Conservation (phyloP, 495 filamentous ascomycete species). For the Penicillium cosmopolitanum region DNA sequence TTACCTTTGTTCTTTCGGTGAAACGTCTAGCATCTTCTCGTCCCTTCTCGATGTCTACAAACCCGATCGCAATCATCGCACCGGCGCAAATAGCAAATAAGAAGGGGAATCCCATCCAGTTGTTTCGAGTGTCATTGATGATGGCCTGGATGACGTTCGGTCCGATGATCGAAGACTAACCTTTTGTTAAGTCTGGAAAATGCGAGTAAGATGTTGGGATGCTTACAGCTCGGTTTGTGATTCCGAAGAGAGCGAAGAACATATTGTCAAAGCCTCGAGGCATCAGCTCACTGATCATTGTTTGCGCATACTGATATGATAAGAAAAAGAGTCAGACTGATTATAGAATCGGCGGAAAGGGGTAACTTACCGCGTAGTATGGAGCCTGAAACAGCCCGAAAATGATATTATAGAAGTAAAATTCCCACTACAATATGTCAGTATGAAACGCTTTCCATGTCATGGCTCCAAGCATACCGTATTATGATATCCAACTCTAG, state of each 20-base stretch:
- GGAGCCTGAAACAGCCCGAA: conserved; percentile 56
- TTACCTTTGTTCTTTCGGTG: conserved; percentile 41
- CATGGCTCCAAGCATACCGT: conserved; percentile 28
- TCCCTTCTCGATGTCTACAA: conserved; percentile 52
- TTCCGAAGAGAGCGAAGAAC: conserved; percentile 57
- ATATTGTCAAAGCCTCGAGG: conserved; percentile 56
- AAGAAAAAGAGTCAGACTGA: background rate
- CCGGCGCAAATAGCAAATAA: conserved; percentile 47
- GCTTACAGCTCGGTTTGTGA: conserved; percentile 54
- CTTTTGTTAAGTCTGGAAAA: background rate
- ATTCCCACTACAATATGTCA: conserved; percentile 43
- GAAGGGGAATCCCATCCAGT: conserved; percentile 57
- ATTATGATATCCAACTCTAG: conserved; percentile 50
- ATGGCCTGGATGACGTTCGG: conserved; percentile 56
- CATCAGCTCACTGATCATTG: conserved; percentile 57
- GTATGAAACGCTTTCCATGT: background rate
- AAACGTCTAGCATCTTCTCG: conserved; percentile 47
- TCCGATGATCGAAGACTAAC: conserved; percentile 53
- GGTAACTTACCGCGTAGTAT: conserved; percentile 48
- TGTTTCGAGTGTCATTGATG: conserved; percentile 51
- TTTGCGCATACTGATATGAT: conserved; percentile 48
- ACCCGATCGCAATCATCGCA: conserved; percentile 47
- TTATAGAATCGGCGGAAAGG: background rate
- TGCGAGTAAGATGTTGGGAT: background rate
- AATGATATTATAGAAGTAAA: conserved; percentile 55